A percentile compares a stretch with the other conserved stretches of the same genome.
These are phyloP conservation scores for Exophiala mesophila DNA, from an alignment of 2,329 filamentous ascomycete genomes.

Conservation along the genomic window DNA sequence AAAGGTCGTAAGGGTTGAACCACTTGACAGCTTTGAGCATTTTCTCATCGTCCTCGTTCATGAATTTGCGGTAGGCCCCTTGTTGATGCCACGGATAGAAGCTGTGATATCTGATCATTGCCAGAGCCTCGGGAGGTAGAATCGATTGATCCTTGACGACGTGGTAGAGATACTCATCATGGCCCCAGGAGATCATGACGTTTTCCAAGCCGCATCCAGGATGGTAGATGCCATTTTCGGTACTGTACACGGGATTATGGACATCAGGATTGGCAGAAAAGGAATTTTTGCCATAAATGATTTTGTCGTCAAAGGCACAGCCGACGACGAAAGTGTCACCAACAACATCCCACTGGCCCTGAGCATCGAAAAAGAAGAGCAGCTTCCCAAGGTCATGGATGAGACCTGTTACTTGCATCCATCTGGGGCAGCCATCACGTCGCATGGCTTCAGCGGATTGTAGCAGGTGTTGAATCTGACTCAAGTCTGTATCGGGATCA, in stretches of 20 bases:
- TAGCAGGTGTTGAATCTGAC: conserved; percentile 83
- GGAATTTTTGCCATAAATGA: conserved; percentile 71
- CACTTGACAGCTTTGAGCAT: conserved; percentile 78
- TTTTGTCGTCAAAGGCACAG: conserved; percentile 56
- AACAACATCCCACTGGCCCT: conserved; percentile 90
- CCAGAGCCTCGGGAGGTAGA: conserved; percentile 74
- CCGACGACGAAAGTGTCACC: conserved; percentile 53
- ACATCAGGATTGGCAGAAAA: conserved; percentile 74
- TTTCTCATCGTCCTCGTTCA: conserved; percentile 73
- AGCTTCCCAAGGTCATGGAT: conserved; percentile 46
- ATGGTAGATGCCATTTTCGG: conserved; percentile 73
- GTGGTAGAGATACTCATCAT: conserved; percentile 83
- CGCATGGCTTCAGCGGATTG: conserved; percentile 87
- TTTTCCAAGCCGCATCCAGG: conserved; percentile 78
- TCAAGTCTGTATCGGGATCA: conserved; percentile 81
- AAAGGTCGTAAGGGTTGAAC: conserved; percentile 88
- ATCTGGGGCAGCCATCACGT: conserved; percentile 56
- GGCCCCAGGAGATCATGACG: conserved; percentile 85
- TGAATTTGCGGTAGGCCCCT: conserved; percentile 74
- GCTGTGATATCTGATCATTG: conserved; percentile 89
- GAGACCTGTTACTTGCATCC: conserved; percentile 47
- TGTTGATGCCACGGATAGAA: conserved; percentile 90
- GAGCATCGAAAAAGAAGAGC: conserved; percentile 58
- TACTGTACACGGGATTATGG: conserved; percentile 65
- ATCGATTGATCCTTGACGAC: conserved; percentile 77